phyloP scores from a whole-genome alignment of 2,329 filamentous ascomycete species.

The Sporothrix humicola region DNA sequence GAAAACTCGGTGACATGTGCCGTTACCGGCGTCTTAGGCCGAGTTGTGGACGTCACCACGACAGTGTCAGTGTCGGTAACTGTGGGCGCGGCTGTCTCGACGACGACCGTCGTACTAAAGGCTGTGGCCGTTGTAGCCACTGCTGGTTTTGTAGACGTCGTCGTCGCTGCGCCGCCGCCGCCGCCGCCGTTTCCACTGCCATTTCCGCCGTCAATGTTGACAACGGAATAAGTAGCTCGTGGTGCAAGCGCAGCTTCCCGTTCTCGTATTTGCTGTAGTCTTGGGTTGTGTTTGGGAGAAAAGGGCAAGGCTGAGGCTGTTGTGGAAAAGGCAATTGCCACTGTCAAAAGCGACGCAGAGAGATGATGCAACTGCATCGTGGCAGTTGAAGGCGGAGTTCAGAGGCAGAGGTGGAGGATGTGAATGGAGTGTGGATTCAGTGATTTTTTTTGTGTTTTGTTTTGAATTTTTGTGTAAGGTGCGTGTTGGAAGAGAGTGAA shows the following conservation, averaged over 20 bases:
- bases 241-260: slow-evolving; percentile 39
- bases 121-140: slow-evolving; percentile 8
- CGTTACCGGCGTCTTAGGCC: slow-evolving; percentile 34
- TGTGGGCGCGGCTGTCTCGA: slow-evolving; percentile 40
- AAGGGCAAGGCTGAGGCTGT: slow-evolving; percentile 39
- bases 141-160: background rate
- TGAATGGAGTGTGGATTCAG: background rate
- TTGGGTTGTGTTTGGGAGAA: slow-evolving; percentile 29
- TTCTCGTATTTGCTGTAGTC: slow-evolving; percentile 27
- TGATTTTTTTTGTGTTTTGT: background rate
- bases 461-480: background rate
- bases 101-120: slow-evolving; percentile 21
- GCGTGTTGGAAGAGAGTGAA: background rate
- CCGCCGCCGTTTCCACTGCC: slow-evolving; percentile 19
- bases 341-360: slow-evolving; percentile 33
- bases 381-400: no score
- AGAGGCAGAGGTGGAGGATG: background rate
- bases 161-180: background rate
- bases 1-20: slow-evolving; percentile 41
- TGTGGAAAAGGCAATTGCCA: slow-evolving; percentile 35
- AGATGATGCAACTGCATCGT: slow-evolving; percentile 38
- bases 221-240: slow-evolving; percentile 48
- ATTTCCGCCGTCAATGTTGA: slow-evolving; percentile 46
- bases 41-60: slow-evolving; percentile 29
- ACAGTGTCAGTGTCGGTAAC: slow-evolving; percentile 41